These are phyloP conservation scores for Blumeria graminis DNA, from an alignment of 2,329 filamentous ascomycete genomes.

Conservation along the genomic window DNA sequence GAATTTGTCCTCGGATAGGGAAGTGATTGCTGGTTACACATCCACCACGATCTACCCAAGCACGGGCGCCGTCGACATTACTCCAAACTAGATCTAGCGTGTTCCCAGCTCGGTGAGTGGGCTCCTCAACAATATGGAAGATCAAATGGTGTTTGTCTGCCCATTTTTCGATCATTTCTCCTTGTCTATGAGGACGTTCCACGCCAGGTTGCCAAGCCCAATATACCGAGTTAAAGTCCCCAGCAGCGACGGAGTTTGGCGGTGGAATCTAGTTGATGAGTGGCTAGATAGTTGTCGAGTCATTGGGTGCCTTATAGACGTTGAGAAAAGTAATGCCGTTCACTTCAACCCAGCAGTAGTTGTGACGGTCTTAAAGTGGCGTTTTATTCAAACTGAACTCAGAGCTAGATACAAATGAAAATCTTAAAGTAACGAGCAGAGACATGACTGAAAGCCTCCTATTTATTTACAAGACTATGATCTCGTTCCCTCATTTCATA, in stretches of 20 bases:
- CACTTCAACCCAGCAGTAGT: not conserved
- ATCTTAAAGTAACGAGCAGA: too few relatives aligned
- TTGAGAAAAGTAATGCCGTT: not conserved
- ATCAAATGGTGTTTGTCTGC: not conserved
- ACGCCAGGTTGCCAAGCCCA: not conserved
- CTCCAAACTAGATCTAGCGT: not conserved
- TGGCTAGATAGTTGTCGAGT: not conserved
- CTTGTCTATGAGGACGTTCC: not conserved
- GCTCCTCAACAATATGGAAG: not conserved
- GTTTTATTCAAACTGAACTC: too few relatives aligned
- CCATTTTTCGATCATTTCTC: not conserved
- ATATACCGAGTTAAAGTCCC: not conserved
- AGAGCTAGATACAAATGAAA: too few relatives aligned
- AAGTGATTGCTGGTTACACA: not conserved
- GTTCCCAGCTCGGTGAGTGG: not conserved
- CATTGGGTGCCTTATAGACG: not conserved
- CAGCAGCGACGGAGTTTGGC: not conserved
- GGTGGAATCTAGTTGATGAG: not conserved
- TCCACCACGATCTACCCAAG: not conserved
- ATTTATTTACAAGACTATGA: too few relatives aligned
- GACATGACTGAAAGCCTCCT: too few relatives aligned
- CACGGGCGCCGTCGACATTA: not conserved
- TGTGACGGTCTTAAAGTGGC: too few relatives aligned
- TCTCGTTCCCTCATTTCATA: too few relatives aligned
- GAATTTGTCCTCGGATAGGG: not conserved